phyloP scores from a whole-genome alignment of 805 yeast genomes.

The Torulaspora delbrueckii region DNA sequence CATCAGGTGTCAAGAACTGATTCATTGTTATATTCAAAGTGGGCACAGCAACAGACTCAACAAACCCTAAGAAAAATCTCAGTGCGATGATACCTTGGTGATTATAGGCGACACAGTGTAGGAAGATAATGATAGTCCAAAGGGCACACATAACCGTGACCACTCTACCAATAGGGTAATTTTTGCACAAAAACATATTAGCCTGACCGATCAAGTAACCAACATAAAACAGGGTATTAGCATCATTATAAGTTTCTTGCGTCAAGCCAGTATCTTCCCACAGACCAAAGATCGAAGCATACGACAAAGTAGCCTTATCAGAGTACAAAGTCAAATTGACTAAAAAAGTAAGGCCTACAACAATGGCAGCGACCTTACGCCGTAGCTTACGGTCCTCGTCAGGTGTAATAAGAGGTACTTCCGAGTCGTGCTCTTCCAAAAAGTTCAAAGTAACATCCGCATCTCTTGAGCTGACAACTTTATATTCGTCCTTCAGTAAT shows the following conservation, averaged over 20 bases:
- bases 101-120: slow-evolving; percentile 43
- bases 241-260: slow-evolving; percentile 43
- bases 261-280: slow-evolving; percentile 44
- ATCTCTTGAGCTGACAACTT: slow-evolving; percentile 33
- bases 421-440: slow-evolving; percentile 34
- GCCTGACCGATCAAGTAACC: slow-evolving; percentile 49
- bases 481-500: slow-evolving; percentile 12
- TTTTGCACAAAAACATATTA: slow-evolving; percentile 43
- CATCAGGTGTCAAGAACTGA: slow-evolving; percentile 46
- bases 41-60: slow-evolving; percentile 44
- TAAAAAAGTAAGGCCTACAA: slow-evolving; percentile 37
- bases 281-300: slow-evolving; percentile 45
- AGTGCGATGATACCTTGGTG: slow-evolving; percentile 44
- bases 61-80: slow-evolving; percentile 50
- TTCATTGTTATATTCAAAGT: slow-evolving; percentile 45
- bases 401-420: slow-evolving; percentile 39
- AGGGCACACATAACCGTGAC: slow-evolving; percentile 36
- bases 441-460: slow-evolving; percentile 41
- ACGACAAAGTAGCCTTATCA: slow-evolving; percentile 50
- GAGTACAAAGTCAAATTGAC: slow-evolving; percentile 43
- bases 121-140: slow-evolving; percentile 47
- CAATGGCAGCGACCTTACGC: slow-evolving; percentile 37
- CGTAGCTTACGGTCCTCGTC: slow-evolving; percentile 40
- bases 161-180: slow-evolving; percentile 39
- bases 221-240: slow-evolving; percentile 50